phyloP scores from a whole-genome alignment of 2,329 filamentous ascomycete species.

The Sporothrix mexicana region DNA sequence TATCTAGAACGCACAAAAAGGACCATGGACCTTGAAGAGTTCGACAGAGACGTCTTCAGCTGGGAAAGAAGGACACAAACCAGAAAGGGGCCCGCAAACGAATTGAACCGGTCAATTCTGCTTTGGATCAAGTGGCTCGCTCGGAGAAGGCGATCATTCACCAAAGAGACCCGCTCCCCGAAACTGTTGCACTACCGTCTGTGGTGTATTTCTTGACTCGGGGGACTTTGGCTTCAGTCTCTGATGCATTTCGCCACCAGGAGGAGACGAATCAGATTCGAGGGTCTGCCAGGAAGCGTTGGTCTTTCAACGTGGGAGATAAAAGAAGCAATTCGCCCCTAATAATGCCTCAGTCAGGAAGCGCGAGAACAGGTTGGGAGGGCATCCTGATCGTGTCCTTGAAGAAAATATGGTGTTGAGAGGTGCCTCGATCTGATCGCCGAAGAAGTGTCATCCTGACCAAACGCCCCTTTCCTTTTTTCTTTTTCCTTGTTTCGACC shows the following conservation, averaged over 20 bases:
- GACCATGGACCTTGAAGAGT: background rate
- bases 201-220: constrained; percentile 11
- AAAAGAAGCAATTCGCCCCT: background rate
- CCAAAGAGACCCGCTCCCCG: constrained; percentile 4
- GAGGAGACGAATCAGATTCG: background rate
- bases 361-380: background rate
- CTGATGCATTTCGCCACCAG: background rate
- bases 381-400: background rate
- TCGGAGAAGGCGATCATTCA: constrained; percentile 21
- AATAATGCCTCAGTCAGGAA: background rate
- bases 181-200: constrained; percentile 15
- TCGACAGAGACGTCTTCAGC: no score
- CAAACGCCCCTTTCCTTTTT: constrained; percentile 1
- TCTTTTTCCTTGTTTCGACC: constrained; percentile 1
- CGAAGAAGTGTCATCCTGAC: background rate
- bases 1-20: background rate
- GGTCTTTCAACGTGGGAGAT: background rate
- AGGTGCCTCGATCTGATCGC: constrained; percentile 14
- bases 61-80: background rate
- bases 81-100: background rate
- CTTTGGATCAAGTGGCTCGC: background rate
- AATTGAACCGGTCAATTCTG: background rate
- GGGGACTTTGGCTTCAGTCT: background rate
- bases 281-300: background rate
- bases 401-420: background rate